phyloP scores from a whole-genome alignment of 2,329 filamentous ascomycete species.

The Colletotrichum sansevieriae region DNA sequence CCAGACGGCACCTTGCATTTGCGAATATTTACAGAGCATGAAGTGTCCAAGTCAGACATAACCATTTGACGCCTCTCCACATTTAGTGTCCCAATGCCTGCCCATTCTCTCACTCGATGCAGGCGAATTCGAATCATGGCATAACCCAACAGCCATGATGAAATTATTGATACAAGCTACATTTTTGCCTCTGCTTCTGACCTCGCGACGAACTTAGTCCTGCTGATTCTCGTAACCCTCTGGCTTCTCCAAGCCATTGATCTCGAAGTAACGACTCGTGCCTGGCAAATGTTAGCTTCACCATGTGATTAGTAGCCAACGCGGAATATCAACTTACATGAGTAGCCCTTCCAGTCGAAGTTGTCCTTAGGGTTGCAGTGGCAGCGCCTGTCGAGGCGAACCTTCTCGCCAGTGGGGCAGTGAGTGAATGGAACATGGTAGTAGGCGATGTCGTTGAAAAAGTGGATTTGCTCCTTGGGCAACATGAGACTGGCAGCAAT shows the following conservation, averaged over 20 bases:
- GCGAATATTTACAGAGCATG: slow-evolving; percentile 38
- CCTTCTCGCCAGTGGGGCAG: slow-evolving; percentile 92
- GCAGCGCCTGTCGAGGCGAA: slow-evolving; percentile 86
- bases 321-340: slow-evolving; percentile 73
- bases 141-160: slow-evolving; percentile 33
- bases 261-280: slow-evolving; percentile 87
- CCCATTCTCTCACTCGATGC: slow-evolving; percentile 32
- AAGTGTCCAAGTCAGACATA: slow-evolving; percentile 36
- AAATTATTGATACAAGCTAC: slow-evolving; percentile 39
- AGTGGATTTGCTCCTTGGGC: slow-evolving; percentile 94
- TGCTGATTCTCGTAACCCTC: slow-evolving; percentile 84
- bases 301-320: neutral
- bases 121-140: slow-evolving; percentile 32
- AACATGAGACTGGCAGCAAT: slow-evolving; percentile 90
- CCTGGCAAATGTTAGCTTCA: slow-evolving; percentile 60
- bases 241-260: slow-evolving; percentile 85
- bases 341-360: slow-evolving; percentile 99
- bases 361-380: slow-evolving; percentile 96
- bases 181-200: neutral
- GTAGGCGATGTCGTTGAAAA: slow-evolving; percentile 99
- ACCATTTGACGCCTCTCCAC: slow-evolving; percentile 42
- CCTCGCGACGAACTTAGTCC: slow-evolving; percentile 53
- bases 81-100: slow-evolving; percentile 32
- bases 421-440: slow-evolving; percentile 98
- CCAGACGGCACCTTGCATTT: slow-evolving; percentile 28